Conservation (phyloP, 352 stramenopile genomes). For the Globisporangium abappressorium region DNA sequence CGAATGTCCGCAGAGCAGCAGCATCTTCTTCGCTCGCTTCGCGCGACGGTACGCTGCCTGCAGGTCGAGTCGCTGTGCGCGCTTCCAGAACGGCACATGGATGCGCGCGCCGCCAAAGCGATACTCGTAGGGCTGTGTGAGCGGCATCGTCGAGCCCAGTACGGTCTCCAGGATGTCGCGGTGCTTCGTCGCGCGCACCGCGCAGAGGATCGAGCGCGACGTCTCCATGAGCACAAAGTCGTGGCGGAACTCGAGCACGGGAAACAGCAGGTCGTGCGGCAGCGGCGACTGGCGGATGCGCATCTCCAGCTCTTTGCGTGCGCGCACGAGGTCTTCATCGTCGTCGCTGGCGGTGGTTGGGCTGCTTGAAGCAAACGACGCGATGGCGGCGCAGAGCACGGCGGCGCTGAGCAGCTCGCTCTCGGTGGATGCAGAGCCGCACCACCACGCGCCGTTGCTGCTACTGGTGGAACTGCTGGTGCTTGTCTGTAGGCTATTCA, state of each 20-base stretch:
- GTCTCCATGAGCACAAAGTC: conserved; percentile 71
- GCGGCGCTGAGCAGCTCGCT: conserved; percentile 71
- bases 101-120: conserved; percentile 73
- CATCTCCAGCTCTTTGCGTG: conserved; percentile 42
- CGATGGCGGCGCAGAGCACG: conserved; percentile 67
- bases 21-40: conserved; percentile 46
- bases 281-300: conserved; percentile 62
- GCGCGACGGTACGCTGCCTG: conserved; percentile 46
- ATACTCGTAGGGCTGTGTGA: conserved; percentile 63
- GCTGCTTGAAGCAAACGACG: conserved; percentile 12
- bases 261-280: conserved; percentile 57
- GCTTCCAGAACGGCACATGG: conserved; percentile 77
- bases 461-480: neutral
- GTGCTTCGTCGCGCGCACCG: conserved; percentile 53
- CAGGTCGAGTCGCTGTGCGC: conserved; percentile 55
- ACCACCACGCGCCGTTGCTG: conserved; percentile 42
- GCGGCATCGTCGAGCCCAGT: conserved; percentile 58
- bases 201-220: conserved; percentile 56
- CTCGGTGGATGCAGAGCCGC: conserved; percentile 51
- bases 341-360: conserved; percentile 12
- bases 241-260: conserved; percentile 43
- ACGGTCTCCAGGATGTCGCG: conserved; percentile 68
- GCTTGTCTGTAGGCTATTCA: conserved; percentile 2
- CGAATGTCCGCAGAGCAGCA: conserved; percentile 81
- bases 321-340: conserved; percentile 13